Base-by-base conservation (phyloP, 768 basidiomycete genomes). In the Amanita brunnescens region DNA sequence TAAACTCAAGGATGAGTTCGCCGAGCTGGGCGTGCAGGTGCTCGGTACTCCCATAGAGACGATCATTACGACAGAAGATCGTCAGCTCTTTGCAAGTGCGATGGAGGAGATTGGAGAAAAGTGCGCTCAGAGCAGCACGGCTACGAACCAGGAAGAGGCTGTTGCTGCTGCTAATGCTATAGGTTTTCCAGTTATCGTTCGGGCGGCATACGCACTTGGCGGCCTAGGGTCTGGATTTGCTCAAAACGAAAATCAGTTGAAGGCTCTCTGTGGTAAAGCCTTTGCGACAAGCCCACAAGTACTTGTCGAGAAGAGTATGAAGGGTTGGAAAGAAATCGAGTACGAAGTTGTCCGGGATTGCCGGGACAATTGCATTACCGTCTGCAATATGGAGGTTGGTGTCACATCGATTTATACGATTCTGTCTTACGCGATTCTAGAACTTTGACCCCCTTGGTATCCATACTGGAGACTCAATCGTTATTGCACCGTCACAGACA, bases 301-400 rank as follows among this genome's bases (percentile, higher is more conserved):
- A 0, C 76, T 99, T n/a, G 92, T 99, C 13, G 96, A 99, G 76
- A 94, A 84, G 77, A 93, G 90, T 60, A 98, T 98, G 95, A 98
- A 98, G 71, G 95, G 95, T 2, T 99, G 95, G 95, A 98, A 99
- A 71, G 95, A 99, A 74, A 95, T 99, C 58, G 95, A 99, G 72
- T 99, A 99, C 60, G 95, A 99, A 64, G 95, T 99, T 45, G 95
- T 98, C 9, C 79, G 95, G 53, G 95, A 99, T 68, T 97, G 93
- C 71, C 78, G 90, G 55, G 91, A 98, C 64, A 99, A 99, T 65
- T 98, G 95, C 64, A 98, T 98, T 71, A 95, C 94, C 0, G 95
- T 98, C 56, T 99, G 95, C 71, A 99, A 99, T 73, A 99, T 99
- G 95, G 95, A 99, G 89, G 94, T 93, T 43, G 52, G 86, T 57